Conservation (phyloP, 768 basidiomycete species). For the Trametes coccinea region DNA sequence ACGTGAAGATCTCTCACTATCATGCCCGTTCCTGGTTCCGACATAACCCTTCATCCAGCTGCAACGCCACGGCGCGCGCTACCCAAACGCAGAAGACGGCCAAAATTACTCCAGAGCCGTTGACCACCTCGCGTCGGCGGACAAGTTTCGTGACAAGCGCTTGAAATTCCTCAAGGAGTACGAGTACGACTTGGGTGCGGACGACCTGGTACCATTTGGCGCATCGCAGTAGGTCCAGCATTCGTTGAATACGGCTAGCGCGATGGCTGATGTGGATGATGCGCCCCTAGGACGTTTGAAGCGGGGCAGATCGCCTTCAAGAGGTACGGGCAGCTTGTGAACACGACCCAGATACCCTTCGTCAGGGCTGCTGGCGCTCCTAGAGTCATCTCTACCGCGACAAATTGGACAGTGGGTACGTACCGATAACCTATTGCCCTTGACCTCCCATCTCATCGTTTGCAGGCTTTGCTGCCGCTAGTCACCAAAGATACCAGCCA, state of each 20-base stretch:
- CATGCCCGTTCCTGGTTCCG: neutral
- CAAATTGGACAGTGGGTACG: slow-evolving; percentile 68
- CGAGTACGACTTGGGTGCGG: slow-evolving; percentile 55
- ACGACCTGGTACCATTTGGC: slow-evolving; percentile 68
- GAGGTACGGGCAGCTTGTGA: slow-evolving; percentile 55
- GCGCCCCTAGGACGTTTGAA: slow-evolving; percentile 42
- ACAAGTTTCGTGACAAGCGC: slow-evolving; percentile 43
- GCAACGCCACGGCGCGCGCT: slow-evolving; percentile 80
- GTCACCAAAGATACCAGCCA: slow-evolving; percentile 45
- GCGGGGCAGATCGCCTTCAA: slow-evolving; percentile 53
- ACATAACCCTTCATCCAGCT: slow-evolving; percentile 44
- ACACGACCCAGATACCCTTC: slow-evolving; percentile 49
- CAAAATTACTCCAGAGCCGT: slow-evolving; percentile 48
- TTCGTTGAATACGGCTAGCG: neutral
- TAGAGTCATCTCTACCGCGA: slow-evolving; percentile 67
- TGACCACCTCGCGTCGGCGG: slow-evolving; percentile 51
- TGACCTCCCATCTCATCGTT: neutral
- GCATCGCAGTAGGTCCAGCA: slow-evolving; percentile 52
- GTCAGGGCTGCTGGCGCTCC: slow-evolving; percentile 50
- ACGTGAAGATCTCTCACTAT: slow-evolving; percentile 25
- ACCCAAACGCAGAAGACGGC: slow-evolving; percentile 57
- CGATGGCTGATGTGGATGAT: neutral
- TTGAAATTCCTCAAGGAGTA: slow-evolving; percentile 62
- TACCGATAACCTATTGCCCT: neutral
- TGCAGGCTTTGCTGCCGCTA: slow-evolving; percentile 62